A percentile compares a stretch with the other conserved stretches of the same genome.
Evolutionary conservation across 78 protist genomes (phyloP).

Genomic region (Protostelium mycophagum): DNA sequence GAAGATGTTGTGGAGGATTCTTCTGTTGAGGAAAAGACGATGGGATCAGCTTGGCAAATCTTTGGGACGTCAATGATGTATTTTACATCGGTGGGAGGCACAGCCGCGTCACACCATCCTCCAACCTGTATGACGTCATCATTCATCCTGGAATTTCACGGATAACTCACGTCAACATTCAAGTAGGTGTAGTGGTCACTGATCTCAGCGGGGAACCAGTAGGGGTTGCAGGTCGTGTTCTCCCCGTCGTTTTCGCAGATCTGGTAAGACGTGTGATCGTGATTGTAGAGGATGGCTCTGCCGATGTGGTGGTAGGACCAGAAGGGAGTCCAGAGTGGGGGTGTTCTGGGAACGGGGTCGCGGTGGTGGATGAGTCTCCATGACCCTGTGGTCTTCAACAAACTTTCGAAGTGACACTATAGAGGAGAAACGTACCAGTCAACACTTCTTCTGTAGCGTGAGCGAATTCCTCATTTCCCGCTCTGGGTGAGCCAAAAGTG

Average conservation of each 20-base stretch:
- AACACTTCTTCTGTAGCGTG: neutral
- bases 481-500: constrained; percentile 38
- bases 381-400: neutral
- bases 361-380: constrained; percentile 1
- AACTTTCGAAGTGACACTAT: neutral
- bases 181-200: neutral
- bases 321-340: neutral
- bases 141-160: neutral
- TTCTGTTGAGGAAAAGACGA: neutral
- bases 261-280: neutral
- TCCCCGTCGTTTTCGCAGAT: neutral
- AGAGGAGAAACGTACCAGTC: neutral
- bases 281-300: neutral
- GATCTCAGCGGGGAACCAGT: neutral
- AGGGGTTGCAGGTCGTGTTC: neutral
- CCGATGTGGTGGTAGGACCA: neutral
- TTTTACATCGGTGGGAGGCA: neutral
- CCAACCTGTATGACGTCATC: neutral
- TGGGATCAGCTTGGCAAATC: neutral
- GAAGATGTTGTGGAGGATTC: neutral
- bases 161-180: neutral
- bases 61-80: neutral
- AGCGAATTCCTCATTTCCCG: constrained; percentile 16
- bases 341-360: neutral
- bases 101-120: neutral